phyloP scores from a whole-genome alignment of 257 asterid genomes.

The Penstemon davidsonii region DNA sequence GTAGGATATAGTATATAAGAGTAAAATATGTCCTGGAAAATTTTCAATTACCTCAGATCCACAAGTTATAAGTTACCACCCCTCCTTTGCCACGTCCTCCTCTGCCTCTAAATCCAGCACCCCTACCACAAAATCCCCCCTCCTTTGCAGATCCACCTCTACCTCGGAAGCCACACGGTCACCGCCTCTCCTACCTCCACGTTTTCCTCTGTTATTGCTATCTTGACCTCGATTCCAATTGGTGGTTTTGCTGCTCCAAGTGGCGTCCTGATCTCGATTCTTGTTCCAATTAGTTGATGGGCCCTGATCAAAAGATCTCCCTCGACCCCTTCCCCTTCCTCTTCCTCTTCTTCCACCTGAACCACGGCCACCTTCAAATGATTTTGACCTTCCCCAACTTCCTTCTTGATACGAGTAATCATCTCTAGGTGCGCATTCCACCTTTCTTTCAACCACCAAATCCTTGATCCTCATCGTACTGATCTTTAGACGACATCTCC shows the following conservation, averaged over 20 bases:
- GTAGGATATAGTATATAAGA: too few species aligned
- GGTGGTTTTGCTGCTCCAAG: slow-evolving; percentile 68
- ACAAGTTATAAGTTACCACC: too few species aligned
- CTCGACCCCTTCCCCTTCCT: slow-evolving; percentile 55
- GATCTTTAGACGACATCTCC: slow-evolving; percentile 7
- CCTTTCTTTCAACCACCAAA: slow-evolving; percentile 33
- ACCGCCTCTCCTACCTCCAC: slow-evolving; percentile 75
- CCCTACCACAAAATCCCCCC: slow-evolving; percentile 56
- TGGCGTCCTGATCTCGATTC: slow-evolving; percentile 45
- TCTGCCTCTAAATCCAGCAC: slow-evolving; percentile 55
- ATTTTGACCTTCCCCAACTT: slow-evolving; percentile 41
- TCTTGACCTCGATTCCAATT: slow-evolving; percentile 67
- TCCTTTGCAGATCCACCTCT: slow-evolving; percentile 41
- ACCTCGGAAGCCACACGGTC: slow-evolving; percentile 52
- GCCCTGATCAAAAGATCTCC: slow-evolving; percentile 53
- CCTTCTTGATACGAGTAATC: slow-evolving; percentile 30
- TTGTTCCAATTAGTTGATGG: slow-evolving; percentile 40
- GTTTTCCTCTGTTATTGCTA: slow-evolving; percentile 50
- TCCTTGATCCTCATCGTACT: slow-evolving; percentile 36
- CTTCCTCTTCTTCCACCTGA: slow-evolving; percentile 52
- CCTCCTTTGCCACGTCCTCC: slow-evolving; percentile 43
- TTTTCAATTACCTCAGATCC: too few species aligned
- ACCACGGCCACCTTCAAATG: slow-evolving; percentile 54
- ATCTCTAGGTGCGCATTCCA: slow-evolving; percentile 27
- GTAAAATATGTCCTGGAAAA: too few species aligned